Evolutionary conservation across 1,284 basidiomycete species (phyloP), one percentile per base, ranked within the genome.

Genomic region (Chalciporus sp.): DNA sequence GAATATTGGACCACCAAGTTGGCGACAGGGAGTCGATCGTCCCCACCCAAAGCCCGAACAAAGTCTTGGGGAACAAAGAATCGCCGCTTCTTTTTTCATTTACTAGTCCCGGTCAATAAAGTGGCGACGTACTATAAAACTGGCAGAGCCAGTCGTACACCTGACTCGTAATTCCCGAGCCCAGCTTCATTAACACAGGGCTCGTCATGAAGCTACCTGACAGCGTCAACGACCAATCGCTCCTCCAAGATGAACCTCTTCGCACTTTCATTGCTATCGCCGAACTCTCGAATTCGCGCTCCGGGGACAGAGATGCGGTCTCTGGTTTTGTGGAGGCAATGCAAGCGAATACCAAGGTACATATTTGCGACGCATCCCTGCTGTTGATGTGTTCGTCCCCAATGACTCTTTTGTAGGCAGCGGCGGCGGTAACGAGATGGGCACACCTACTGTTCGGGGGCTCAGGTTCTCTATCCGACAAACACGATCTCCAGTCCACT

Each of bases 181-280:
- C 39, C 27, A 19, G 43, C 35, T n/a, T 2, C 19, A 29, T 6
- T 23, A 23, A 23, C 23, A 23, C 14, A 23, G 28, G 42, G 33
- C 17, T 10, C 10, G 16, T 45, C 40, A 66, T 69, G 66, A 55
- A 68, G 42, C 45, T 52, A 17, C 66, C 62, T 6, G 1, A n/a
- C 19, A 16, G 11, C 9, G 29, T 55, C 40, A 17, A 66, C 5
- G 69, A 71, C 17, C 23, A 40, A 4, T 69, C 63, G 33, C 58
- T 71, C 48, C 19, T 58, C 19, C 3, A 54, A 9, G 47, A 68
- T 12, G 66, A 64, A 37, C 68, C 58, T 26, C 55, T 70, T 37
- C 12, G 44, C 23, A 42, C 0, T 33, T 10, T 35, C 41, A 41
- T 68, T 42, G 0, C 33, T 20, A 6, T 54, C 11, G 17, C 29